A percentile compares a stretch with the other conserved stretches of the same genome.
Evolutionary conservation across 2,329 filamentous ascomycete genomes (phyloP).

Genomic region (Penicillium sclerotigenum): DNA sequence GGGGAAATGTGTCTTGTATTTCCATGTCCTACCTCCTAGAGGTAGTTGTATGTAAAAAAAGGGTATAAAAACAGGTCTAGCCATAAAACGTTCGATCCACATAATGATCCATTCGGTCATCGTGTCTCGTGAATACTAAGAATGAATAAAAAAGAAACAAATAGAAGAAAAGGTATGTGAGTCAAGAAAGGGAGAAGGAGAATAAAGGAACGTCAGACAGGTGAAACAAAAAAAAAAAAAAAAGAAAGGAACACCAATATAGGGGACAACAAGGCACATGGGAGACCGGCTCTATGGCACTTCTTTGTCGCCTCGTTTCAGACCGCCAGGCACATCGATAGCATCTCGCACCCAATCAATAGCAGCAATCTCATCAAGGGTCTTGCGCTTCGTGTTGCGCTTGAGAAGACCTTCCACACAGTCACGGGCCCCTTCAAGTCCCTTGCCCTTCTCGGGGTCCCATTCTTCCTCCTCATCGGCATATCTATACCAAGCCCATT

Average conservation of each 20-base stretch:
- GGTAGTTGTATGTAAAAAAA: slow-evolving; percentile 6
- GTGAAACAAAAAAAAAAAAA: neutral
- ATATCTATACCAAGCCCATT: slow-evolving; percentile 92
- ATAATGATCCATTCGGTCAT: slow-evolving; percentile 11
- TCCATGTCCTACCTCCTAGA: neutral
- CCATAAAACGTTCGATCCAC: slow-evolving; percentile 3
- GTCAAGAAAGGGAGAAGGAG: neutral
- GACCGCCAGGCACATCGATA: slow-evolving; percentile 62
- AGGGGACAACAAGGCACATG: slow-evolving; percentile 5
- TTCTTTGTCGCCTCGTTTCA: slow-evolving; percentile 54
- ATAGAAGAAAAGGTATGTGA: slow-evolving; percentile 2
- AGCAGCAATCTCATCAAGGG: slow-evolving; percentile 67
- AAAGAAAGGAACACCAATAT: neutral
- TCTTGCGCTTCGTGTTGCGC: slow-evolving; percentile 74
- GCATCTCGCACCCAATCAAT: slow-evolving; percentile 74
- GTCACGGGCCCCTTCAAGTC: slow-evolving; percentile 70
- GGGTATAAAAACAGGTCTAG: slow-evolving; percentile 9
- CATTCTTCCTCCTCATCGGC: slow-evolving; percentile 83
- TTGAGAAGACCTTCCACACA: slow-evolving; percentile 83
- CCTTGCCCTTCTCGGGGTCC: slow-evolving; percentile 64
- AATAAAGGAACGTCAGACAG: slow-evolving; percentile 4
- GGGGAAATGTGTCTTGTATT: neutral
- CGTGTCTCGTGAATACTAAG: slow-evolving; percentile 13
- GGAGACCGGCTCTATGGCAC: slow-evolving; percentile 40
- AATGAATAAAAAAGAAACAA: neutral